These are phyloP conservation scores for Curvularia sp. DNA, from an alignment of 2,329 filamentous ascomycete species.

Conservation along the genomic window DNA sequence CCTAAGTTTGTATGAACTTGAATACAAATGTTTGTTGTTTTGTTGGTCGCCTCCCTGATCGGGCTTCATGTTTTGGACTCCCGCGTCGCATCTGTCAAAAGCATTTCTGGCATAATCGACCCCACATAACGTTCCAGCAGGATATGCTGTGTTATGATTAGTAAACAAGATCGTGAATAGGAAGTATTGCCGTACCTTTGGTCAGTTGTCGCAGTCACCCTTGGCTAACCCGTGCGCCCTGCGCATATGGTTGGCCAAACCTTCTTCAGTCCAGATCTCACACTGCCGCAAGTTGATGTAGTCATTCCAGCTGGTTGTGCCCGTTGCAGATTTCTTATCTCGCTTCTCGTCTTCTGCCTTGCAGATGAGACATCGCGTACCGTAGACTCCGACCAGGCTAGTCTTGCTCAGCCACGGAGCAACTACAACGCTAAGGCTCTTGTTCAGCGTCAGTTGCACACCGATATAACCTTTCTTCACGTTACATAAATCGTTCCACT, in stretches of 20 bases:
- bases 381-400: not conserved
- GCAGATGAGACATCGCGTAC: not conserved
- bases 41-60: not conserved
- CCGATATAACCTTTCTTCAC: not conserved
- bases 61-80: not conserved
- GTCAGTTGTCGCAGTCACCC: not conserved
- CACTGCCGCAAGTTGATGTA: not conserved
- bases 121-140: not conserved
- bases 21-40: not conserved
- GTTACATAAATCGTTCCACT: not conserved
- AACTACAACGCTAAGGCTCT: not conserved
- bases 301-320: not conserved
- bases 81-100: not conserved
- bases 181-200: not conserved
- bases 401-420: not conserved
- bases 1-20: not conserved
- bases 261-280: not conserved
- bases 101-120: not conserved
- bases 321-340: not conserved
- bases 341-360: not conserved
- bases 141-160: not conserved
- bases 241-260: not conserved
- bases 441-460: not conserved
- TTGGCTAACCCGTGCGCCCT: not conserved
- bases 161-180: not conserved